Evolutionary conservation across 1,139 yeast species (phyloP), one percentile per base, ranked within the genome.

Genomic region (Hemisphaericaspora subhashii): DNA sequence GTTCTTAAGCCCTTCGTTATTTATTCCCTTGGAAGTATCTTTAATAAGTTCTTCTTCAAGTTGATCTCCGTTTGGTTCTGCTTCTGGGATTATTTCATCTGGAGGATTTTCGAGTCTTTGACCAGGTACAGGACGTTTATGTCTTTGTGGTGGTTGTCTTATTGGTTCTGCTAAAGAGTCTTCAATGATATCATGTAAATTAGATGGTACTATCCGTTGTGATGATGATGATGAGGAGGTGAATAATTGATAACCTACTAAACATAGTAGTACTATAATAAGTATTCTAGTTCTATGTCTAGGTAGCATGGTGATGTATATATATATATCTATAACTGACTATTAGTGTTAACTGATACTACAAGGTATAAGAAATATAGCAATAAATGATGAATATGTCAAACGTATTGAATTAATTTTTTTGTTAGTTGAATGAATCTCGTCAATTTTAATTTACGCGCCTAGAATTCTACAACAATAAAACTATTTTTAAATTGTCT

Each of bases 51-150:
- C 29, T 15, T 34, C 36, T 4, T 35, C 21, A 5, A 27, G 28
- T 13, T 12, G 7, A 4, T 10, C 14, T 16, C 25, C 35, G 5
- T 32, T 21, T 21, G 46, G 46, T 16, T 35, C 34, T n/a, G 38
- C 26, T 16, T 44, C 36, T n/a, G 33, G 41, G 14, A 37, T 37
- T 10, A 17, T 34, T 28, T 40, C 44, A 23, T 37, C 29, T 16
- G 40, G 39, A 4, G 46, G 46, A 16, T 35, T 40, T 10, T 31
- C 38, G 15, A 44, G 43, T 25, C 26, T 38, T 12, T 38, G 28
- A 9, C 31, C 31, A 7, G 31, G 31, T 9, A 16, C 13, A 4
- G 31, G 31, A 15, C 31, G 31, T 6, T 16, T 11, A 27, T 11
- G 31, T n/a, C 10, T 15, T 21, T 11, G 11, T 15, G 37, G 35